phyloP scores from a whole-genome alignment of 208 protist genomes.

The Leishmania aethiopica region DNA sequence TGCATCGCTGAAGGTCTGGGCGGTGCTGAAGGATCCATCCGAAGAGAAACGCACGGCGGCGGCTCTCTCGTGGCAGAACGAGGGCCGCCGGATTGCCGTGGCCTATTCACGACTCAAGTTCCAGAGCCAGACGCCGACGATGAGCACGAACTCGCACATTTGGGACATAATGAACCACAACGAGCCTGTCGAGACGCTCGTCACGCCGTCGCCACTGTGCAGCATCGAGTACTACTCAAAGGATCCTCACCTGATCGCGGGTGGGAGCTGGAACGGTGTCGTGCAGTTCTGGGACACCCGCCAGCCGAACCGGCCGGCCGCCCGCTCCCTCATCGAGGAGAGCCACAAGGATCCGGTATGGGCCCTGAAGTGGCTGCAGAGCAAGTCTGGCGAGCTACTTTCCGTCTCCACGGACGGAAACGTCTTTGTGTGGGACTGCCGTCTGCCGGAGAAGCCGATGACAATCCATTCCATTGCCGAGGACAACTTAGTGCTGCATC shows the following conservation, averaged over 20 bases:
- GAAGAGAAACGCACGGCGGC: slow-evolving; percentile 90
- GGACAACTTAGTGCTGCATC: slow-evolving; percentile 86
- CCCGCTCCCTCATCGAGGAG: slow-evolving; percentile 93
- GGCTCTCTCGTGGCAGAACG: slow-evolving; percentile 95
- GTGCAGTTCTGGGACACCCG: slow-evolving; percentile 96
- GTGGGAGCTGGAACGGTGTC: slow-evolving; percentile 97
- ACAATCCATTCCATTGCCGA: slow-evolving; percentile 85
- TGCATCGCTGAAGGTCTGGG: slow-evolving; percentile 91
- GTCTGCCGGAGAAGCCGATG: slow-evolving; percentile 92
- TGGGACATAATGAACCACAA: slow-evolving; percentile 98
- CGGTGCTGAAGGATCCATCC: slow-evolving; percentile 95
- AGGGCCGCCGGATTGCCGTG: slow-evolving; percentile 93
- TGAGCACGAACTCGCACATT: slow-evolving; percentile 95
- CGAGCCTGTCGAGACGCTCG: slow-evolving; percentile 92
- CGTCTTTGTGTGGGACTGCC: slow-evolving; percentile 95
- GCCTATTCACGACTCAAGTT: slow-evolving; percentile 96
- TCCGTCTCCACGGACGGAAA: slow-evolving; percentile 96
- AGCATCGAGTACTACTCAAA: slow-evolving; percentile 97
- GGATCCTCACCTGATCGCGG: slow-evolving; percentile 95
- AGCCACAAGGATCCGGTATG: slow-evolving; percentile 98
- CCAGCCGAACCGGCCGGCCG: slow-evolving; percentile 86
- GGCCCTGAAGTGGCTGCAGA: slow-evolving; percentile 95
- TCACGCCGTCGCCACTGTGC: slow-evolving; percentile 93
- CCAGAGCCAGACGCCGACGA: slow-evolving; percentile 89
- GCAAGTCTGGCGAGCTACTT: slow-evolving; percentile 95